phyloP scores from a whole-genome alignment of 129 eudicot genomes.

The Oenanthe sinensis region DNA sequence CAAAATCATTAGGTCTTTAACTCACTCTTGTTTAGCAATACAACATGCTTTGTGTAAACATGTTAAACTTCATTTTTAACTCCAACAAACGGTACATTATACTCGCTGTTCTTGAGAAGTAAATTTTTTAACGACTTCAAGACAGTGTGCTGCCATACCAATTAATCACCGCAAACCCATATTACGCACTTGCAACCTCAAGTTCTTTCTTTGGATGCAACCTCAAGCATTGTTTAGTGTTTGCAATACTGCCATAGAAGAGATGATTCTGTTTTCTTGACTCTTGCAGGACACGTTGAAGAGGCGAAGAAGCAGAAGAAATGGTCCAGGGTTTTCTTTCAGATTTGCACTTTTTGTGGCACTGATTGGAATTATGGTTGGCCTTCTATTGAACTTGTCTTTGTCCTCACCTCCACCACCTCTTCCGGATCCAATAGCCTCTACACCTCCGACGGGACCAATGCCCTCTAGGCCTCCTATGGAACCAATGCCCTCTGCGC shows the following conservation, averaged over 20 bases:
- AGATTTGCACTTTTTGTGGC: slow-evolving; percentile 58
- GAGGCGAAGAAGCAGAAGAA: slow-evolving; percentile 34
- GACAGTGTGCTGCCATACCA: neutral
- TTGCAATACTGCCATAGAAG: neutral
- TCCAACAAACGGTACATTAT: neutral
- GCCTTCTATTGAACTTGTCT: slow-evolving; percentile 51
- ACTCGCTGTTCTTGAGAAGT: neutral
- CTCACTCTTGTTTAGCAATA: neutral
- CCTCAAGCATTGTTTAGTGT: neutral
- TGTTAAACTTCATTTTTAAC: neutral
- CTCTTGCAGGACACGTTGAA: slow-evolving; percentile 45
- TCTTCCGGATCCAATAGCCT: neutral
- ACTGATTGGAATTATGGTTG: slow-evolving; percentile 55
- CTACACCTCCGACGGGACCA: neutral
- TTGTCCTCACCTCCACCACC: slow-evolving; percentile 39
- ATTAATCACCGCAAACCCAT: too few species aligned
- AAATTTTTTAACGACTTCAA: neutral
- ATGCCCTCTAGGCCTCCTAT: too few species aligned
- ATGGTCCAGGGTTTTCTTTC: slow-evolving; percentile 44
- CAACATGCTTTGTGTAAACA: neutral
- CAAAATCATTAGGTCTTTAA: neutral
- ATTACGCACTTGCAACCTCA: neutral
- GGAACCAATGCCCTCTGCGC: too few species aligned
- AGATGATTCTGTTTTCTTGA: slow-evolving; percentile 6
- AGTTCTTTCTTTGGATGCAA: neutral